phyloP scores from a whole-genome alignment of 257 asterid genomes.

The Ligustrum vulgare region DNA sequence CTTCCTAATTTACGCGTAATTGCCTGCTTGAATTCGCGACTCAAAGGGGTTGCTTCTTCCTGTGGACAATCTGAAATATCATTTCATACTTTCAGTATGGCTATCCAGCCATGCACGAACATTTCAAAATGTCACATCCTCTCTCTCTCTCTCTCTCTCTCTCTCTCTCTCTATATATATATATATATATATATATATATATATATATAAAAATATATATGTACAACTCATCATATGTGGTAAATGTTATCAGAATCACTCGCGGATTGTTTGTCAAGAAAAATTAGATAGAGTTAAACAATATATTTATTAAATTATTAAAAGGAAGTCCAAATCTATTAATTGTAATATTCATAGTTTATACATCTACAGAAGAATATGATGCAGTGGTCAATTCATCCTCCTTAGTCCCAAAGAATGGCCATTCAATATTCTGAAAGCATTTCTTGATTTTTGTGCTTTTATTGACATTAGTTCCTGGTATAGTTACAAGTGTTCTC shows the following conservation, averaged over 20 bases:
- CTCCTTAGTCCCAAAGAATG: neutral
- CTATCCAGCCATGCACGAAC: constrained; percentile 40
- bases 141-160: constrained; percentile 19
- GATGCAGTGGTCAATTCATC: neutral
- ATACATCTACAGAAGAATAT: neutral
- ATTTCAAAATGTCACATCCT: constrained; percentile 10
- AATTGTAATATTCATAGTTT: too few species aligned
- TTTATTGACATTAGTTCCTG: neutral
- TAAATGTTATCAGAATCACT: too few species aligned
- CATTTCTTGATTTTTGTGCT: neutral
- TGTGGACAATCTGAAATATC: constrained; percentile 34
- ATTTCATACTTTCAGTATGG: constrained; percentile 26
- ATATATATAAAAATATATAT: neutral
- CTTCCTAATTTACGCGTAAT: constrained; percentile 27
- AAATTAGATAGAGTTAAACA: too few species aligned
- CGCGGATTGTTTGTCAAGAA: too few species aligned
- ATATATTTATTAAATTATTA: too few species aligned
- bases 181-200: neutral
- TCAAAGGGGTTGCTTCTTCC: constrained; percentile 31
- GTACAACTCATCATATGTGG: too few species aligned
- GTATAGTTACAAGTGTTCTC: neutral
- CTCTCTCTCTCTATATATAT: constrained; percentile 6
- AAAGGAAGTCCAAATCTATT: too few species aligned
- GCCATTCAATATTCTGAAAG: neutral
- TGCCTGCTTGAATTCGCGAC: constrained; percentile 15